Base-by-base conservation (phyloP, 352 stramenopile species). In the Pythium rhizo-oryzae region DNA sequence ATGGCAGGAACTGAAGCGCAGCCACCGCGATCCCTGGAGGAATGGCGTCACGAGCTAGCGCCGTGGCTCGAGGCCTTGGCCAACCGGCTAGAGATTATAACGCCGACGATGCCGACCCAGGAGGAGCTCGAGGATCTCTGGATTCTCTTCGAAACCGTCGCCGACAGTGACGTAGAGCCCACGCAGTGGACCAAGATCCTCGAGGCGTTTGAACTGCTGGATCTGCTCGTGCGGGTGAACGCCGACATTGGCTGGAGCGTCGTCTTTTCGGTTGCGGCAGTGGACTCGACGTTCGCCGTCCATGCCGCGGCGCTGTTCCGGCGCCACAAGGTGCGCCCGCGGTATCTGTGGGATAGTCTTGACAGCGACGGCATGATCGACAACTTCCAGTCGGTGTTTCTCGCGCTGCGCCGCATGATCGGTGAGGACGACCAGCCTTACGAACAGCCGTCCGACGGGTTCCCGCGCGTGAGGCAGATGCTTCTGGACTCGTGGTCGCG, bases 171-270 rank as follows among this genome's bases (percentile, higher is more conserved):
- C 25, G 28, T 30, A 3, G 57, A 63, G 23, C 25, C 25, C 6
- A 1, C 12, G 8, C 25, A 55, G 1, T 46, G 57, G 57, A 55
- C 57, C 3, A 4, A 23, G 25, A 43, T 28, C 9, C 41, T 62
- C 0, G 41, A 63, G 23, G 43, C 16, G 24, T 18, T 55, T 9
- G 57, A 63, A 8, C 44, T 63, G 8, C 16, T 63, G 41, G 57
- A 63, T 30, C 43, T 63, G 6, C 33, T 63, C 3, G 44, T 63
- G 24, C 44, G 41, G 2, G 53, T 63, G 16, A 43, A 63, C 12
- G 41, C 57, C 18, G 44, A 43, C 5, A 16, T 24, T 8, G 56
- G 56, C 4, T 62, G 56, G 43, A 16, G 30, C 4, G 25, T 50
- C 12, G 2, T 61, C 1, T 61, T 61, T 15, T 23, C 3, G 24